Evolutionary conservation across 2,329 filamentous ascomycete genomes (phyloP).

Genomic region (Nigrospora sphaerica): DNA sequence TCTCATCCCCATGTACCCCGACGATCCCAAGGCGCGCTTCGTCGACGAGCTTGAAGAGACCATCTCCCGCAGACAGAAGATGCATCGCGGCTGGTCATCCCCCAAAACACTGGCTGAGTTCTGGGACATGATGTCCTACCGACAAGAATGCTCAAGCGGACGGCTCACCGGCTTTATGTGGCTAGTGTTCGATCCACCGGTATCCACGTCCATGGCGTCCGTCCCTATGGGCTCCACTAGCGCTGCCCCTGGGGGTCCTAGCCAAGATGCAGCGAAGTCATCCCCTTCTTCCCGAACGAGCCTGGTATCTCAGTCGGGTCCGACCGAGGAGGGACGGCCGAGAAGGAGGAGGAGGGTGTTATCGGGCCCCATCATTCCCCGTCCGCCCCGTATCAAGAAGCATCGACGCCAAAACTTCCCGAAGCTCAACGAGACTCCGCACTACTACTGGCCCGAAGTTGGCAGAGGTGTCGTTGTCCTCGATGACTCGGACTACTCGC

Average conservation of each 20-base stretch:
- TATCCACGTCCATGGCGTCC: constrained; percentile 21
- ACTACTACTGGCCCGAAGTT: constrained; percentile 58
- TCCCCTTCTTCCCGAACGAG: too few species aligned
- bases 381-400: constrained; percentile 60
- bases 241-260: too few species aligned
- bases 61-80: constrained; percentile 45
- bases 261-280: too few species aligned
- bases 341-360: constrained; percentile 42
- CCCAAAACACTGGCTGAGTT: constrained; percentile 83
- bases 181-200: constrained; percentile 67
- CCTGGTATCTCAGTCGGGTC: constrained; percentile 7
- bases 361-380: constrained; percentile 54
- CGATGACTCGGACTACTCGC: constrained; percentile 57
- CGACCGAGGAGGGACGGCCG: constrained; percentile 6
- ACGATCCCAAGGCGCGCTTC: constrained; percentile 91
- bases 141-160: constrained; percentile 92
- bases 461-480: constrained; percentile 60
- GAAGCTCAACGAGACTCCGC: constrained; percentile 46
- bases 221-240: constrained; percentile 22
- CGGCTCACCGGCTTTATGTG: constrained; percentile 91
- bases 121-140: constrained; percentile 97
- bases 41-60: constrained; percentile 80
- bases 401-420: constrained; percentile 41
- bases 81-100: constrained; percentile 70
- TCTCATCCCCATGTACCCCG: constrained; percentile 83